Base-by-base conservation (phyloP, 176 grass and related monocot genomes). In the Rhynchospora tenuis region DNA sequence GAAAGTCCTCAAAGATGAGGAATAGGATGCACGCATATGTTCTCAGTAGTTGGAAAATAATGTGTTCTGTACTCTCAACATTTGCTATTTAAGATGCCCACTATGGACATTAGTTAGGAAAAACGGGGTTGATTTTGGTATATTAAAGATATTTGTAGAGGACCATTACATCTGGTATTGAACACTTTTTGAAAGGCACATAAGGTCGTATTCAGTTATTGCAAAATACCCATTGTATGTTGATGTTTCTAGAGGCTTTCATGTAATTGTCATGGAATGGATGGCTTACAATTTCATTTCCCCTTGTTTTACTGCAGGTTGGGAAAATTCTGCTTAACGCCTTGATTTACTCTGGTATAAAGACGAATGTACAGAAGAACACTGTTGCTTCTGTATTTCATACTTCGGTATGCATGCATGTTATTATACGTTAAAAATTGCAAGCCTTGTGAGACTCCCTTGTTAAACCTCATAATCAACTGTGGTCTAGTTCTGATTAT, bases 261-360 rank as follows among this genome's bases (percentile, higher is more conserved):
- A 79, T 44, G 58, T 83, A 86, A 63, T 86, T 22, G 87, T 87
- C 44, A 4, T 38, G 33, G 33, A 11, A 10, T 82, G 44, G 47
- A 29, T 83, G 57, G 63, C 58, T 31, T 17, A 22, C 55, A 29
- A 45, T 8, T 42, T 29, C 13, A 16, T 64, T 76, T 26, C 8
- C 10, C 23, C 29, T 85, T 59, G 1, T 85, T 64, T 75, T 76
- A 50, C 84, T 69, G 43, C 83, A 98, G 95, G 95, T 95, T n/a
- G 95, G 95, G 19, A 98, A 90, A 83, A 95, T 95, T 48, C 83
- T 98, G 69, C 83, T 98, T 72, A 98, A 98, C 87, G 92, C 95
- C 78, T 81, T 95, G 78, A 91, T 98, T 84, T 98, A 98, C 68
- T 84, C 88, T 65, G 95, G 95, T 20, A 98, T 98, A 90, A 98